Percentiles rank a stretch among this genome's conserved stretches.
Evolutionary conservation across 176 grass and related monocot genomes (phyloP).

Genomic region (Chrysopogon serrulatus): DNA sequence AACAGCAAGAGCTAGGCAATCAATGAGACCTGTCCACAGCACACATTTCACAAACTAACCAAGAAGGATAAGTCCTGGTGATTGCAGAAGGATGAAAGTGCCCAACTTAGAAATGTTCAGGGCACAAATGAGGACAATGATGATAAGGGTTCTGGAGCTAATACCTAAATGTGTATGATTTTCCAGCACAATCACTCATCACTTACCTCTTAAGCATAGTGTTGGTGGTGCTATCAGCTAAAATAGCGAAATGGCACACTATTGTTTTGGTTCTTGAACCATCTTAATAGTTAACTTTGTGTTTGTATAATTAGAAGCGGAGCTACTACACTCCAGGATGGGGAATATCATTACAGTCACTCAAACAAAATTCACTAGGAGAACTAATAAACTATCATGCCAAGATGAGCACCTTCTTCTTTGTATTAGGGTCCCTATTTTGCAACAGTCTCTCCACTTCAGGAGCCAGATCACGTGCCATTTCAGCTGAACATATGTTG

Average conservation of each 20-base stretch:
- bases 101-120: background rate
- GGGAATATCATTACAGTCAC: background rate
- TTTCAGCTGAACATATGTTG: conserved; percentile 99
- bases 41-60: conserved; percentile 7
- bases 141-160: background rate
- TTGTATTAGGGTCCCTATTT: conserved; percentile 85
- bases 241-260: background rate
- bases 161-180: background rate
- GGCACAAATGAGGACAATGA: background rate
- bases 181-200: background rate
- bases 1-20: conserved; percentile 20
- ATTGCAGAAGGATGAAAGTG: background rate
- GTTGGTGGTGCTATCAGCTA: background rate
- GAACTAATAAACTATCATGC: background rate
- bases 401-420: conserved; percentile 72
- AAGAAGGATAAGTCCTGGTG: background rate
- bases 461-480: conserved; percentile 89
- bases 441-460: conserved; percentile 96
- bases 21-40: background rate
- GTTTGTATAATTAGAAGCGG: background rate
- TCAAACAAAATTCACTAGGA: background rate
- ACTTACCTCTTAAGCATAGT: background rate
- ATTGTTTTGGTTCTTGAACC: background rate
- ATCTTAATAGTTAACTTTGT: background rate
- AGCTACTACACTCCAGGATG: background rate